Evolutionary conservation across 768 basidiomycete species (phyloP).

Genomic region (Russula griseocarnosa): DNA sequence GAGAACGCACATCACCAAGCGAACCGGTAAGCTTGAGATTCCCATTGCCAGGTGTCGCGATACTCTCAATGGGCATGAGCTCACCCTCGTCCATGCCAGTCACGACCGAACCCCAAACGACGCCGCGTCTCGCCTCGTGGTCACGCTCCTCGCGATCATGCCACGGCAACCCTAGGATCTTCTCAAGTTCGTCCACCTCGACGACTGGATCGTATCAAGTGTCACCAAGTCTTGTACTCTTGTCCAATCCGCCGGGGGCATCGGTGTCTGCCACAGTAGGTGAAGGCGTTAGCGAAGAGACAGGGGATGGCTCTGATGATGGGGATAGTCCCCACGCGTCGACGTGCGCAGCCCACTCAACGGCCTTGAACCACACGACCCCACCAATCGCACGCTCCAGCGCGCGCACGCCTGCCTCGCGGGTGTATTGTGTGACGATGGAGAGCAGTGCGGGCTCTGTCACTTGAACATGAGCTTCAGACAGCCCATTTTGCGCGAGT

Average conservation of each 20-base stretch:
- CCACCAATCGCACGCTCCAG: slow-evolving; percentile 83
- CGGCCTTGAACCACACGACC: slow-evolving; percentile 88
- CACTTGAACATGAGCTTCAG: slow-evolving; percentile 55
- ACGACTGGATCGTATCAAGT: slow-evolving; percentile 54
- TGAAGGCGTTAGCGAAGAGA: slow-evolving; percentile 2
- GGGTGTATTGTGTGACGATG: slow-evolving; percentile 76
- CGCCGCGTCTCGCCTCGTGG: slow-evolving; percentile 62
- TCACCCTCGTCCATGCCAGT: slow-evolving; percentile 85
- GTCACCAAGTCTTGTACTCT: not conserved
- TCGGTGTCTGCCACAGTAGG: not conserved
- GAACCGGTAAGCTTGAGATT: slow-evolving; percentile 75
- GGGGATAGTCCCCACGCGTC: slow-evolving; percentile 36
- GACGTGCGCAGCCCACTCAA: slow-evolving; percentile 76
- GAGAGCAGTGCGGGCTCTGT: slow-evolving; percentile 66
- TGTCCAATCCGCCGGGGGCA: not conserved
- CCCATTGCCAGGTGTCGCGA: slow-evolving; percentile 73
- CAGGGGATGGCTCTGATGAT: slow-evolving; percentile 20
- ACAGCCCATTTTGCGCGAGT: slow-evolving; percentile 70
- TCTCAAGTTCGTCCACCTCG: slow-evolving; percentile 69
- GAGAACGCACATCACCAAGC: slow-evolving; percentile 61
- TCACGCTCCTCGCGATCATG: slow-evolving; percentile 81
- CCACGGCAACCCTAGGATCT: slow-evolving; percentile 73
- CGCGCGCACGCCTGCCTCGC: slow-evolving; percentile 90
- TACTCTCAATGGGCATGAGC: slow-evolving; percentile 80
- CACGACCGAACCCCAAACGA: slow-evolving; percentile 83